Conservation (phyloP, 2,329 filamentous ascomycete species). For the Cryoendolithus antarcticus region DNA sequence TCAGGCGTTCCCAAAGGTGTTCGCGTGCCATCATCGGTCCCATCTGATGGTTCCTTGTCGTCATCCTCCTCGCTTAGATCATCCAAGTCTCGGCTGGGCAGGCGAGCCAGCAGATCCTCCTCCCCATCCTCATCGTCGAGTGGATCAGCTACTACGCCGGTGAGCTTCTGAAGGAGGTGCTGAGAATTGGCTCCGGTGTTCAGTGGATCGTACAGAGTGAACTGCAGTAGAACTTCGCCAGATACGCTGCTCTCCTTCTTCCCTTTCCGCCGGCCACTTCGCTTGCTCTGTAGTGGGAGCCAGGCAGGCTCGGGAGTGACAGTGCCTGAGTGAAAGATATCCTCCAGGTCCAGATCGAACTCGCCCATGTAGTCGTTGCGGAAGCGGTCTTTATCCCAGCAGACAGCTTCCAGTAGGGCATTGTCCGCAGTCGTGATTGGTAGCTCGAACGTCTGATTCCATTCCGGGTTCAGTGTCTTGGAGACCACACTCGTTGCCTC, state of each 20-base stretch:
- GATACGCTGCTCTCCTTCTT: slow-evolving; percentile 79
- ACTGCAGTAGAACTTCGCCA: slow-evolving; percentile 80
- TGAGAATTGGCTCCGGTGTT: slow-evolving; percentile 56
- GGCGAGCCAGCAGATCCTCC: slow-evolving; percentile 38
- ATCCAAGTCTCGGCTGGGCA: slow-evolving; percentile 39
- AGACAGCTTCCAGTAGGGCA: slow-evolving; percentile 75
- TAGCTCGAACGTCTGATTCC: slow-evolving; percentile 83
- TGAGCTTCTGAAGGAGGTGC: slow-evolving; percentile 67
- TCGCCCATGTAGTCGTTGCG: slow-evolving; percentile 97
- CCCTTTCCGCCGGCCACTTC: slow-evolving; percentile 42
- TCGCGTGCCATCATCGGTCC: slow-evolving; percentile 47
- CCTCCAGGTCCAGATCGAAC: slow-evolving; percentile 85
- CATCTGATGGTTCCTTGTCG: slow-evolving; percentile 43
- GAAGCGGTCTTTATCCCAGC: slow-evolving; percentile 98
- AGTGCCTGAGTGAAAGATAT: slow-evolving; percentile 68
- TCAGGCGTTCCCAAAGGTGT: slow-evolving; percentile 39
- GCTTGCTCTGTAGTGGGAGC: slow-evolving; percentile 65
- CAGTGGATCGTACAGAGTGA: slow-evolving; percentile 62
- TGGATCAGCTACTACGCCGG: slow-evolving; percentile 45
- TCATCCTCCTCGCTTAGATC: slow-evolving; percentile 57
- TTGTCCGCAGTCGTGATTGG: slow-evolving; percentile 63
- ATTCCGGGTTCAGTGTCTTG: slow-evolving; percentile 92
- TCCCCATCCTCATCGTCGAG: slow-evolving; percentile 16
- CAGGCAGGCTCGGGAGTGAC: slow-evolving; percentile 58
- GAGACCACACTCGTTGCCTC: slow-evolving; percentile 77